Evolutionary conservation across 2,329 filamentous ascomycete species (phyloP).

Genomic region (Fusarium compactum): DNA sequence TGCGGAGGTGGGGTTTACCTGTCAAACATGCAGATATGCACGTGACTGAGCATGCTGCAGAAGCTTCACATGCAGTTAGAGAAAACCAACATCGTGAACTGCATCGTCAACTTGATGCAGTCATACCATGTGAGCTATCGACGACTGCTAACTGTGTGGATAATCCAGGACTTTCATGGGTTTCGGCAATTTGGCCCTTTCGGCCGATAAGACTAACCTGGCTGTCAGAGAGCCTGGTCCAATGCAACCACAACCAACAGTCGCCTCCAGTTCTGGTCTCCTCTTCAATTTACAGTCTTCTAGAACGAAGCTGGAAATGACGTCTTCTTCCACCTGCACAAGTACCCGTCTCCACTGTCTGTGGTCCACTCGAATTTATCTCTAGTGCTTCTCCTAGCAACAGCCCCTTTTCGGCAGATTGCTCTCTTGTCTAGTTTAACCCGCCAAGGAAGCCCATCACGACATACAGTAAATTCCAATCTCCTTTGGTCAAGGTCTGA

Average conservation of each 20-base stretch:
- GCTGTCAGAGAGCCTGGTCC: neutral
- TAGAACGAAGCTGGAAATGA: slow-evolving; percentile 43
- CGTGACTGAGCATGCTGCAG: slow-evolving; percentile 5
- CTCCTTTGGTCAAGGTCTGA: slow-evolving; percentile 17
- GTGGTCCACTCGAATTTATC: slow-evolving; percentile 23
- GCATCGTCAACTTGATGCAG: neutral
- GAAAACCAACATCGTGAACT: neutral
- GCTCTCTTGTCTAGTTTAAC: slow-evolving; percentile 32
- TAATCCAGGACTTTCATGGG: neutral
- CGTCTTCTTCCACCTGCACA: slow-evolving; percentile 20
- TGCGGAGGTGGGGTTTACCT: neutral
- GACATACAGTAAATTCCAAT: slow-evolving; percentile 31
- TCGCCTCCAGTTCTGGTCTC: slow-evolving; percentile 4
- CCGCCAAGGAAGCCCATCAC: slow-evolving; percentile 38
- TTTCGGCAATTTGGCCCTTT: neutral
- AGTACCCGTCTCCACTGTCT: slow-evolving; percentile 27
- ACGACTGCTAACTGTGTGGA: neutral
- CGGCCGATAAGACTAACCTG: slow-evolving; percentile 1
- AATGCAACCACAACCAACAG: slow-evolving; percentile 3
- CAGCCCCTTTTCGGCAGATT: slow-evolving; percentile 46
- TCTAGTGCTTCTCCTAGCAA: slow-evolving; percentile 17
- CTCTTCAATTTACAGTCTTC: slow-evolving; percentile 33
- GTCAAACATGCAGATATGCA: slow-evolving; percentile 8
- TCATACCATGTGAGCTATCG: neutral
- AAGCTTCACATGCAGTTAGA: neutral